Percentiles rank a stretch among this genome's conserved stretches.
These are phyloP conservation scores for Wickerhamomyces chambardii DNA, from an alignment of 805 yeast species.

Conservation along the genomic window DNA sequence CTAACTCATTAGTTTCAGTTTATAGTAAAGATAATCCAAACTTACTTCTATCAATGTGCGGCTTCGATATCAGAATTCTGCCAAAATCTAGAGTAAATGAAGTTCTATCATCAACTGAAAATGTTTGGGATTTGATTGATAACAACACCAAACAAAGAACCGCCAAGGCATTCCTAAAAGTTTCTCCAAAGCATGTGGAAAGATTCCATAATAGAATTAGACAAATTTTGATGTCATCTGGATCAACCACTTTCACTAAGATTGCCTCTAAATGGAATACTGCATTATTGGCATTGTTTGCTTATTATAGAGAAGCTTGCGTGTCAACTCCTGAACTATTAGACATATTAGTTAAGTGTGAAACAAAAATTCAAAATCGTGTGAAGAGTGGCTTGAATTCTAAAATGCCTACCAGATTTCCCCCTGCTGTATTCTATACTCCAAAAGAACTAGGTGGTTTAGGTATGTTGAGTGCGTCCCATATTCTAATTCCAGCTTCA, in stretches of 20 bases:
- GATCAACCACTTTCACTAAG: slow-evolving; percentile 91
- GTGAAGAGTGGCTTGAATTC: slow-evolving; percentile 94
- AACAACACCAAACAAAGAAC: slow-evolving; percentile 72
- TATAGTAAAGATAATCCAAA: slow-evolving; percentile 90
- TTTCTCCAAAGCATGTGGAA: slow-evolving; percentile 71
- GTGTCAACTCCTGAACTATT: slow-evolving; percentile 71
- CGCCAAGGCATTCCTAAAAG: slow-evolving; percentile 81
- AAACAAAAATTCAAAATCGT: slow-evolving; percentile 87
- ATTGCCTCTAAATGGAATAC: slow-evolving; percentile 96
- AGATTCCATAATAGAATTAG: slow-evolving; percentile 77
- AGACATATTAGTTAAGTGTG: slow-evolving; percentile 81
- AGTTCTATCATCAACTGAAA: slow-evolving; percentile 55
- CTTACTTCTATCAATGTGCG: slow-evolving; percentile 82
- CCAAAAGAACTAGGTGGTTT: slow-evolving; percentile 97
- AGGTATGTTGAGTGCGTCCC: slow-evolving; percentile 97
- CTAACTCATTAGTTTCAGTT: slow-evolving; percentile 73
- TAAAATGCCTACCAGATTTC: slow-evolving; percentile 97
- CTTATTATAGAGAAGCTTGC: slow-evolving; percentile 91
- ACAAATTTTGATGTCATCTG: slow-evolving; percentile 90
- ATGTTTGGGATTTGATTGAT: slow-evolving; percentile 84
- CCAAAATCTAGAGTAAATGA: slow-evolving; percentile 62
- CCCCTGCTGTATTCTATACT: slow-evolving; percentile 97
- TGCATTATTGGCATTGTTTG: slow-evolving; percentile 73
- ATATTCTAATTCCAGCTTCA: slow-evolving; percentile 87
- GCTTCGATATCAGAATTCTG: slow-evolving; percentile 84